A percentile compares a stretch with the other conserved stretches of the same genome.
phyloP scores from a whole-genome alignment of 805 yeast species.

The Nakazawaea pomicola region DNA sequence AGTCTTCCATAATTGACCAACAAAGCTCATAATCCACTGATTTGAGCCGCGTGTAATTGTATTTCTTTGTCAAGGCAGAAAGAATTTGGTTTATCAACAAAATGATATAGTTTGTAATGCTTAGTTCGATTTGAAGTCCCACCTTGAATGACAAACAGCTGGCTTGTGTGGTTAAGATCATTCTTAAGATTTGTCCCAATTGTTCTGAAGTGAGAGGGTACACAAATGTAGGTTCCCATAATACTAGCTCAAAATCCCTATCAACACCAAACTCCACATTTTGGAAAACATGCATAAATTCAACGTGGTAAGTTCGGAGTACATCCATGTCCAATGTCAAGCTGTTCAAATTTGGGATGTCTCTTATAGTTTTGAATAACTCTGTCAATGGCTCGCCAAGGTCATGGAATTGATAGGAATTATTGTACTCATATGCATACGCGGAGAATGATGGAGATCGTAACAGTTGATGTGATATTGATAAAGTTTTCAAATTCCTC shows the following conservation, averaged over 20 bases:
- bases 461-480: background rate
- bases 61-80: background rate
- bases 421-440: background rate
- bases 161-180: background rate
- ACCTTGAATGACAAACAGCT: background rate
- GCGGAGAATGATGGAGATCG: constrained; percentile 1
- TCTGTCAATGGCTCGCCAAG: background rate
- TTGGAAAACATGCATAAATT: background rate
- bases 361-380: constrained; percentile 1
- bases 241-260: background rate
- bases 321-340: background rate
- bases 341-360: background rate
- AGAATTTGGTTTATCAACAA: constrained; percentile 1
- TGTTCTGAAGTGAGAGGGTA: constrained; percentile 5
- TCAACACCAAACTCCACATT: background rate
- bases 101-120: background rate
- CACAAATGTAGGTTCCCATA: constrained; percentile 7
- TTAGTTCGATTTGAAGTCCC: constrained; percentile 9
- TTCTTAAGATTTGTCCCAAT: background rate
- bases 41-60: constrained; percentile 1
- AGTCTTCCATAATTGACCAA: constrained; percentile 11
- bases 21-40: constrained; percentile 4
- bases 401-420: background rate
- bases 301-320: background rate
- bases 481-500: background rate